phyloP scores from a whole-genome alignment of 208 protist species.

The Trypanosomatidae sp. region DNA sequence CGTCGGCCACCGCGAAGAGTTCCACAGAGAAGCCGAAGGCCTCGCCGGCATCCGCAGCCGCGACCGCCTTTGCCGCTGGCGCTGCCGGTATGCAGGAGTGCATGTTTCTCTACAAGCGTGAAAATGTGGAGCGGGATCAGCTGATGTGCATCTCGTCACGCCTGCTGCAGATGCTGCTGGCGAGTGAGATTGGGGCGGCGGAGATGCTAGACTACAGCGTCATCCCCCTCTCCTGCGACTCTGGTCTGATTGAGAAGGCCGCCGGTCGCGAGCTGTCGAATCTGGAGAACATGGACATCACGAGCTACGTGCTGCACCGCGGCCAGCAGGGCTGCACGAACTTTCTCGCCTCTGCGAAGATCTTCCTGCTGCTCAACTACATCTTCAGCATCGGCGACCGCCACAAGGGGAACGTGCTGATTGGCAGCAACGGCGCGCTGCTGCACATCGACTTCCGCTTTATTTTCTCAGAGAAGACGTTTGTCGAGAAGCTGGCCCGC shows the following conservation, averaged over 20 bases:
- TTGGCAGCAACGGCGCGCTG: constrained; percentile 67
- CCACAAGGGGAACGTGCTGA: constrained; percentile 82
- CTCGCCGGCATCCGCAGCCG: too few relatives aligned
- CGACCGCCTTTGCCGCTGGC: too few relatives aligned
- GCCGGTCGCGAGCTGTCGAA: constrained; percentile 40
- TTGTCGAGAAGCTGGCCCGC: constrained; percentile 47
- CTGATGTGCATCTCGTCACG: constrained; percentile 75
- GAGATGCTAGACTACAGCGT: constrained; percentile 70
- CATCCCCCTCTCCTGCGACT: constrained; percentile 53
- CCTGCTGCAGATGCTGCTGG: constrained; percentile 58
- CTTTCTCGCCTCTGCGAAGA: constrained; percentile 74
- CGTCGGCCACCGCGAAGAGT: too few relatives aligned
- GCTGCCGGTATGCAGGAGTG: too few relatives aligned
- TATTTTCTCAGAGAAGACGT: constrained; percentile 59
- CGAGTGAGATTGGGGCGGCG: constrained; percentile 38
- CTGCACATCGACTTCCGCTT: constrained; percentile 89
- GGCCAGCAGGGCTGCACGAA: constrained; percentile 22
- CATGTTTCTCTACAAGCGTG: constrained; percentile 77
- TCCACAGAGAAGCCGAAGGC: too few relatives aligned
- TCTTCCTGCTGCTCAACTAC: constrained; percentile 85
- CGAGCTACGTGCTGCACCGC: constrained; percentile 30
- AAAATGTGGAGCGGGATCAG: constrained; percentile 76
- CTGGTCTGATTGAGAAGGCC: constrained; percentile 74
- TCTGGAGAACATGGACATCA: constrained; percentile 37
- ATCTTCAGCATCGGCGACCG: constrained; percentile 84